phyloP scores from a whole-genome alignment of 352 stramenopile genomes.

The Phytopythium mirpurense region DNA sequence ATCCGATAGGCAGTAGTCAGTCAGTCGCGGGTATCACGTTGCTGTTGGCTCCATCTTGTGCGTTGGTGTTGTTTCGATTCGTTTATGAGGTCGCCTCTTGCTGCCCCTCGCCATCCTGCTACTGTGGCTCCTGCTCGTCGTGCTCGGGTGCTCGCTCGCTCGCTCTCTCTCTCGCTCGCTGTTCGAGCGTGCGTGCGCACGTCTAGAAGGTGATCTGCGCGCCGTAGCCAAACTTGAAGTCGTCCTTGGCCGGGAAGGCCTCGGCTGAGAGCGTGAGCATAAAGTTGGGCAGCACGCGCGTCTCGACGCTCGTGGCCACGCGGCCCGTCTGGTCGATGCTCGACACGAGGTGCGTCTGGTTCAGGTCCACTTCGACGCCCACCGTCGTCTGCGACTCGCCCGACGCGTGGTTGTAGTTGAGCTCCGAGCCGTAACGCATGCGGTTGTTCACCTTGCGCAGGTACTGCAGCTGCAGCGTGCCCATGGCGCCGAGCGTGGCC shows the following conservation, averaged over 20 bases:
- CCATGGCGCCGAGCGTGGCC: conserved; percentile 72
- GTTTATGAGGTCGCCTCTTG: conserved; percentile 2
- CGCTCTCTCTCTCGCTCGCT: conserved; percentile 14
- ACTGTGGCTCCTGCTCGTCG: conserved; percentile 8
- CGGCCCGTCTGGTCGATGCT: conserved; percentile 80
- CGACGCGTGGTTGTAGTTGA: conserved; percentile 84
- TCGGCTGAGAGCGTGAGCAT: conserved; percentile 81
- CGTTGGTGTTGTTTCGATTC: conserved; percentile 1
- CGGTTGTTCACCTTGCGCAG: conserved; percentile 79
- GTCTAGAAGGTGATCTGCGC: conserved; percentile 86
- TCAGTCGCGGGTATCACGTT: too few species aligned
- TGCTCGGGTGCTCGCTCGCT: conserved; percentile 17
- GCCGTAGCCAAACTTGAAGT: conserved; percentile 90
- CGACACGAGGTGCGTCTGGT: conserved; percentile 80
- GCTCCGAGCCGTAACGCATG: conserved; percentile 77
- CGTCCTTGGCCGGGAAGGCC: conserved; percentile 81
- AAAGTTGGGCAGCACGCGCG: conserved; percentile 84
- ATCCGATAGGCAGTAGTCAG: too few species aligned
- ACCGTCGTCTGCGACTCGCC: conserved; percentile 79
- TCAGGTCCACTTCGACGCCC: conserved; percentile 79
- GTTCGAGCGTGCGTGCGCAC: conserved; percentile 11
- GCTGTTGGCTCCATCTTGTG: too few species aligned
- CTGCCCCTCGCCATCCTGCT: conserved; percentile 11
- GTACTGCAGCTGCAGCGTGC: conserved; percentile 83
- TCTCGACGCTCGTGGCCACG: conserved; percentile 78